Conservation (phyloP, 2,329 filamentous ascomycete genomes). For the Ustulina deusta region DNA sequence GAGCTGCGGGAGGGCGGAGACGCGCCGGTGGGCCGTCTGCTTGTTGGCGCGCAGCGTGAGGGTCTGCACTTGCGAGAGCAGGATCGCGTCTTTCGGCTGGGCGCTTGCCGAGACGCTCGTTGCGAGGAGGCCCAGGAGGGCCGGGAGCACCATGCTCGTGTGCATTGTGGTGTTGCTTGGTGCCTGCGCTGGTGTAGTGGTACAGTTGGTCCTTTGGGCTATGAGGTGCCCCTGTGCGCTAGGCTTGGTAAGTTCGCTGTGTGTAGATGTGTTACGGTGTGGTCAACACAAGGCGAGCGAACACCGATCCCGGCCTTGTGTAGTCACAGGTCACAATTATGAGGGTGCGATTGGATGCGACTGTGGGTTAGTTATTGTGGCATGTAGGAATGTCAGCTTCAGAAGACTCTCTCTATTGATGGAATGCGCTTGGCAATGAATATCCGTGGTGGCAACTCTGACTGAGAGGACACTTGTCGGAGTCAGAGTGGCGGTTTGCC, state of each 20-base stretch:
- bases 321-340: neutral
- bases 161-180: constrained; percentile 32
- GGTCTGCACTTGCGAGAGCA: constrained; percentile 74
- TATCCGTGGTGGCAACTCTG: constrained; percentile 15
- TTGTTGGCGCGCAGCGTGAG: constrained; percentile 78
- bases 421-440: neutral
- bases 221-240: neutral
- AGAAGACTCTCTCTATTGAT: neutral
- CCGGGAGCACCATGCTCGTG: constrained; percentile 21
- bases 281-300: neutral
- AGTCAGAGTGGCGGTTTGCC: constrained; percentile 17
- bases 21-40: constrained; percentile 80
- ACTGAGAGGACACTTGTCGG: constrained; percentile 41
- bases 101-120: constrained; percentile 42
- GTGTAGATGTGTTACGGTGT: neutral
- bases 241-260: neutral
- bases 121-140: constrained; percentile 43
- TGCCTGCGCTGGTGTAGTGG: neutral
- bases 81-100: constrained; percentile 65
- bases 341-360: neutral
- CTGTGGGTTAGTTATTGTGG: neutral
- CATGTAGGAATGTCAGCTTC: neutral
- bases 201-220: neutral
- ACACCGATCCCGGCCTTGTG: neutral
- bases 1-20: constrained; percentile 81